Base-by-base conservation (phyloP, 1,284 basidiomycete genomes). In the Trametes versicolor region DNA sequence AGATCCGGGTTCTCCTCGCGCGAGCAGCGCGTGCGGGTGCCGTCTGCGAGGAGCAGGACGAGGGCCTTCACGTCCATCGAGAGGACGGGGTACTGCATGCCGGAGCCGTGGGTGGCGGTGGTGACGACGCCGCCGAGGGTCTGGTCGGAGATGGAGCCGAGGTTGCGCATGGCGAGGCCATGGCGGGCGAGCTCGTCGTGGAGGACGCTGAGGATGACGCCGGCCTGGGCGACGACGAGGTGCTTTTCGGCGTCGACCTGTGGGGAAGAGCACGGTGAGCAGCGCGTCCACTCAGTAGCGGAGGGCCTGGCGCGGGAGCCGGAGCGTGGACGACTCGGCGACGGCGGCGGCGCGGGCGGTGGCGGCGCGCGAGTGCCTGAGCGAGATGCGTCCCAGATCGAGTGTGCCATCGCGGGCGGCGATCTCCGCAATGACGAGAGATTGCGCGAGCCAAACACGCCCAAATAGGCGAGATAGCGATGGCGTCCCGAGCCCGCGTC, bases 141-240 rank as follows among this genome's bases (percentile, higher is more conserved):
- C 79, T 99, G 97, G 78, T 98, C 96, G 45, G 95, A 97, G 75
- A 99, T 99, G 47, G 96, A 97, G 47, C 98, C 98, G 67, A 99
- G 85, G 77, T 96, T 98, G 74, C 87, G 89, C 86, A 99, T 91
- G 50, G 96, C 96, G 25, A 98, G 86, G 34, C 85, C 83, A 71
- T 91, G 81, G n/a, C 81, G 77, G 41, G 85, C 88, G 58, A 99
- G 90, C 27, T 81, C 81, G 45, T 75, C 78, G 65, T 96, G 93
- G 17, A 97, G 84, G 58, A 85, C 82, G 67, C 90, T 83, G 63
- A 98, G 87, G 9, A 87, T 90, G 73, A 97, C 94, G 15, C 96
- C 96, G 4, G 87, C 89, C 77, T 95, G 86, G 1, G 85, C 91
- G 70, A 88, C 80, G 71, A 96, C 89, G 67, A 87, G 90, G 64